These are phyloP conservation scores for Chenopodium quinoa DNA, from an alignment of 148 eudicot genomes.

Conservation along the genomic window DNA sequence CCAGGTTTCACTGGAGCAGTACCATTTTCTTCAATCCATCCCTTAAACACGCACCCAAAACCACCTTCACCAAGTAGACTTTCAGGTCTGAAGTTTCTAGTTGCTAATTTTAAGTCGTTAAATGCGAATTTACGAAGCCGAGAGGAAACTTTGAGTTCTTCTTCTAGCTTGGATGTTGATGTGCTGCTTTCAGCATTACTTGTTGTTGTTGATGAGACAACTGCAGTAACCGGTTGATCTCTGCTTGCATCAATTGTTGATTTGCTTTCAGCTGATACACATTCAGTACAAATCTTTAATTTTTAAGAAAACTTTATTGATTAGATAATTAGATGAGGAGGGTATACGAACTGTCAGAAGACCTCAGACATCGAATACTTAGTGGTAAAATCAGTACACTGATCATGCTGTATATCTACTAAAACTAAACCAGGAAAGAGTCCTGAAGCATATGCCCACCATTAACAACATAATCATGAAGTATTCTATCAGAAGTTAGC, in stretches of 20 bases:
- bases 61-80: slow-evolving; percentile 81
- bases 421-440: not conserved
- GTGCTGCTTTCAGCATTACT: slow-evolving; percentile 75
- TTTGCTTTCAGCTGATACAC: slow-evolving; percentile 53
- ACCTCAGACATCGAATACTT: not conserved
- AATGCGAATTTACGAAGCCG: slow-evolving; percentile 64
- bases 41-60: slow-evolving; percentile 78
- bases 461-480: too few species aligned
- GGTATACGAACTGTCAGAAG: not conserved
- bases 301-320: not conserved
- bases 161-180: slow-evolving; percentile 70
- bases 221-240: slow-evolving; percentile 49
- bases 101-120: slow-evolving; percentile 65
- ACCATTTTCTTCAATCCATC: slow-evolving; percentile 78
- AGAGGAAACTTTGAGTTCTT: slow-evolving; percentile 66
- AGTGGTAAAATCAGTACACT: not conserved
- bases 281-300: slow-evolving; percentile 17
- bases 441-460: not conserved
- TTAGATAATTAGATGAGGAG: not conserved
- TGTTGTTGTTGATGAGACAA: slow-evolving; percentile 58
- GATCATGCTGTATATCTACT: not conserved
- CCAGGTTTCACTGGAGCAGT: slow-evolving; percentile 80
- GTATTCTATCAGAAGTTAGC: too few species aligned
- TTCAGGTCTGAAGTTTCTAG: slow-evolving; percentile 73
- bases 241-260: slow-evolving; percentile 46